Conservation (phyloP, 139 green algal genomes). For the Volvox reticuliferus region DNA sequence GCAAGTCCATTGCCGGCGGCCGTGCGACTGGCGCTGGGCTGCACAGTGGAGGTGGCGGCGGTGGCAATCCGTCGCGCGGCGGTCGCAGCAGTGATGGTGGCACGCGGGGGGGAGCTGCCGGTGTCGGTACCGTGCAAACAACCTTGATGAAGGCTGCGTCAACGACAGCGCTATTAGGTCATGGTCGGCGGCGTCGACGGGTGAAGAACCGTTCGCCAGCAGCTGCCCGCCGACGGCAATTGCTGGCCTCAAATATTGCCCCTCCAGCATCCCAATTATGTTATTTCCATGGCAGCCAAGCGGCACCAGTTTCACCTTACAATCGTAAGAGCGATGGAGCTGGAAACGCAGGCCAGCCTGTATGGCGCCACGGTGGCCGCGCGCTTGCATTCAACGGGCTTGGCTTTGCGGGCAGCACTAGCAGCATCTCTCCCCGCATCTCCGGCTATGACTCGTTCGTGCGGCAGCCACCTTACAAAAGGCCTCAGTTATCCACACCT, state of each 20-base stretch:
- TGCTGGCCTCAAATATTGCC: too few species aligned
- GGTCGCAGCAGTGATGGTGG: conserved; percentile 23
- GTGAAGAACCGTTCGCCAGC: not conserved
- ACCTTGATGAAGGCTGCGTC: conserved; percentile 4
- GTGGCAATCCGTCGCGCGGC: not conserved
- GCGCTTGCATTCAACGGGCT: not conserved
- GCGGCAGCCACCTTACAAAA: conserved; percentile 34
- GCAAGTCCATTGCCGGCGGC: not conserved
- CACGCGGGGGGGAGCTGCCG: not conserved
- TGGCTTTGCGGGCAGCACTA: not conserved
- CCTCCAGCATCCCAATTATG: too few species aligned
- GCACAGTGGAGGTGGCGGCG: not conserved
- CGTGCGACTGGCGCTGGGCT: not conserved
- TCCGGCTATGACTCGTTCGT: not conserved
- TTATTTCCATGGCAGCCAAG: not conserved
- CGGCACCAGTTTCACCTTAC: not conserved
- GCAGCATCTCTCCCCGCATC: not conserved
- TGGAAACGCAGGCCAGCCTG: not conserved
- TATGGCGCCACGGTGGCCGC: conserved; percentile 37
- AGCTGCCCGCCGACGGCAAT: too few species aligned
- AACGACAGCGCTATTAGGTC: not conserved
- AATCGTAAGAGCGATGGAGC: not conserved
- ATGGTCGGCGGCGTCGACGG: not conserved
- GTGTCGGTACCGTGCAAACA: not conserved
- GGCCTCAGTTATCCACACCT: not conserved